phyloP scores from a whole-genome alignment of 345 rosid species.

The Limnanthes douglasii region DNA sequence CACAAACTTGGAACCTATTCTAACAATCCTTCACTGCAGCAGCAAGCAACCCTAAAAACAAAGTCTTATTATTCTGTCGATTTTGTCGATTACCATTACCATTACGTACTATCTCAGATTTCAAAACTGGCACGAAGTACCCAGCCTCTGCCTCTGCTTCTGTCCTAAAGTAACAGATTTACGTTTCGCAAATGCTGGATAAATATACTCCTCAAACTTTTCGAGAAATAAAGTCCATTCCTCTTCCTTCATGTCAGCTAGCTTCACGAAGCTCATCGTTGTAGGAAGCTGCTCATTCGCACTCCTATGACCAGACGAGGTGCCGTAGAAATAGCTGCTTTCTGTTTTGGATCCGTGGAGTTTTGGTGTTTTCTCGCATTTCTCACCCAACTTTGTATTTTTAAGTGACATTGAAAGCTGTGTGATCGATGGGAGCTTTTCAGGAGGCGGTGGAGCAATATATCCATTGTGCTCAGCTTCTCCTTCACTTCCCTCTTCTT shows the following conservation, averaged over 20 bases:
- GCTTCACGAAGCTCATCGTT: conserved; percentile 62
- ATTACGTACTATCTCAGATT: conserved; percentile 9
- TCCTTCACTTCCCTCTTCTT: conserved; percentile 43
- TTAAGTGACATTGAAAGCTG: conserved; percentile 71
- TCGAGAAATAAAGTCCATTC: conserved; percentile 72
- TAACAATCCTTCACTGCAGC: too few relatives aligned
- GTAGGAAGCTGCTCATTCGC: conserved; percentile 83
- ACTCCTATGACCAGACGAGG: conserved; percentile 77
- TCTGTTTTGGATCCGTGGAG: conserved; percentile 30
- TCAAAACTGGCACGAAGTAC: conserved; percentile 99
- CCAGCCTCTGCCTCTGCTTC: conserved; percentile 90
- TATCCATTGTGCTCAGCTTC: conserved; percentile 24
- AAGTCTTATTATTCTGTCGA: too few relatives aligned
- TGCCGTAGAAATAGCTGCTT: conserved; percentile 19
- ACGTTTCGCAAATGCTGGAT: conserved; percentile 54
- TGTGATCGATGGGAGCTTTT: conserved; percentile 29
- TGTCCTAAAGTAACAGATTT: conserved; percentile 51
- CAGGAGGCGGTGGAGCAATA: conserved; percentile 13
- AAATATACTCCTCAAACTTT: conserved; percentile 55
- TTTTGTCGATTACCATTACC: too few relatives aligned
- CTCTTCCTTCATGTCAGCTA: conserved; percentile 76
- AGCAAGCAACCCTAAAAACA: too few relatives aligned
- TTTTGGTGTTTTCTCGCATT: conserved; percentile 21
- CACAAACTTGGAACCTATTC: too few relatives aligned
- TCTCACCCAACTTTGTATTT: conserved; percentile 41